Percentiles rank a stretch among this genome's conserved stretches.
phyloP scores from a whole-genome alignment of 148 eudicot species.

The Pouteria glomerata region DNA sequence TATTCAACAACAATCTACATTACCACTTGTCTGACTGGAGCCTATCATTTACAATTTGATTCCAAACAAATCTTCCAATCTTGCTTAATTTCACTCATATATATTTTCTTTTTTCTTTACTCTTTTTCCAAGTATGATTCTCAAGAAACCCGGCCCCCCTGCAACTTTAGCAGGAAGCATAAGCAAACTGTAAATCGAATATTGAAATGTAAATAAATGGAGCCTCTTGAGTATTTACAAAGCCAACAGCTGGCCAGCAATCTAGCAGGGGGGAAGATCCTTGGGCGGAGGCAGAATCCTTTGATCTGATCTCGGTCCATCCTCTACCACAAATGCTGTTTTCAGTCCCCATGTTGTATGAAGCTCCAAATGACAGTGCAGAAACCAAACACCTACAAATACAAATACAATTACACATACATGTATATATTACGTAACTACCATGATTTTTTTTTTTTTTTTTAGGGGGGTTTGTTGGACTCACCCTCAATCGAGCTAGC shows the following conservation, averaged over 20 bases:
- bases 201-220: too few species aligned
- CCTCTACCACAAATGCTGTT: conserved; percentile 2
- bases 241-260: background rate
- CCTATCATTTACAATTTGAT: background rate
- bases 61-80: background rate
- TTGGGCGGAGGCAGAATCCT: conserved; percentile 2
- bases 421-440: too few species aligned
- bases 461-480: too few species aligned
- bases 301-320: background rate
- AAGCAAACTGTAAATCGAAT: background rate
- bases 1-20: too few species aligned
- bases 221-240: too few species aligned
- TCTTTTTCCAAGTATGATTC: background rate
- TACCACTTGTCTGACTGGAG: too few species aligned
- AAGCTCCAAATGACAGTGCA: conserved; percentile 10
- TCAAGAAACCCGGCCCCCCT: conserved; percentile 8
- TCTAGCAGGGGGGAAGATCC: conserved; percentile 8
- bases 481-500: too few species aligned
- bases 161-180: conserved; percentile 20
- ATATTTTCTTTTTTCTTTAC: too few species aligned
- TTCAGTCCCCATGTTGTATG: conserved; percentile 5
- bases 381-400: background rate
- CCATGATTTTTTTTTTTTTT: too few species aligned
- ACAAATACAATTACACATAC: too few species aligned
- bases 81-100: too few species aligned